A percentile compares a stretch with the other conserved stretches of the same genome.
phyloP scores from a whole-genome alignment of 139 green algal genomes.

The Marvania coccoides region DNA sequence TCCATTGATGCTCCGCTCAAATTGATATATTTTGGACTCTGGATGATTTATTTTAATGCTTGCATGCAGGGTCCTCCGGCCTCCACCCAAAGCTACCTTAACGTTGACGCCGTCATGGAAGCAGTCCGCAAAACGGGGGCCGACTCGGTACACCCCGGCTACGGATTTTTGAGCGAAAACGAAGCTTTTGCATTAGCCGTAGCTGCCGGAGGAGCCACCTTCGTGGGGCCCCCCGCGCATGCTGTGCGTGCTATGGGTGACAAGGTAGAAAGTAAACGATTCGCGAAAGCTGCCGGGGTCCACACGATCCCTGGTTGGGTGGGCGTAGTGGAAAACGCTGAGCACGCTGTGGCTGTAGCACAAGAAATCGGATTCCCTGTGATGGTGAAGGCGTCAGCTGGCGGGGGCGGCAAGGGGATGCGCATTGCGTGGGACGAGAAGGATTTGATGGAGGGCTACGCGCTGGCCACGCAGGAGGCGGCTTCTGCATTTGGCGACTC shows the following conservation, averaged over 20 bases:
- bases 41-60: neutral
- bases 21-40: neutral
- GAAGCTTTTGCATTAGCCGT: conserved; percentile 56
- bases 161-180: conserved; percentile 81
- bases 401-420: conserved; percentile 51
- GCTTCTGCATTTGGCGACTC: conserved; percentile 62
- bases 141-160: conserved; percentile 71
- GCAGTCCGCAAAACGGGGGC: conserved; percentile 47
- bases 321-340: conserved; percentile 12
- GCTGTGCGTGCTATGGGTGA: conserved; percentile 67
- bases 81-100: conserved; percentile 68
- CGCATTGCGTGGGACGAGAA: conserved; percentile 33
- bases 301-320: conserved; percentile 32
- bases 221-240: conserved; percentile 60
- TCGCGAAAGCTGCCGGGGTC: conserved; percentile 19
- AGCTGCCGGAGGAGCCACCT: conserved; percentile 43
- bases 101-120: conserved; percentile 52
- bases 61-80: conserved; percentile 44
- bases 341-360: conserved; percentile 20
- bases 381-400: conserved; percentile 46
- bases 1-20: neutral
- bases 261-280: conserved; percentile 49
- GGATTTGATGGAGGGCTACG: conserved; percentile 36
- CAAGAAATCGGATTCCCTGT: conserved; percentile 42
- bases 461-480: conserved; percentile 64